Evolutionary conservation across 129 eudicot species (phyloP), one percentile per base, ranked within the genome.

Genomic region (Helianthus tuberosus): DNA sequence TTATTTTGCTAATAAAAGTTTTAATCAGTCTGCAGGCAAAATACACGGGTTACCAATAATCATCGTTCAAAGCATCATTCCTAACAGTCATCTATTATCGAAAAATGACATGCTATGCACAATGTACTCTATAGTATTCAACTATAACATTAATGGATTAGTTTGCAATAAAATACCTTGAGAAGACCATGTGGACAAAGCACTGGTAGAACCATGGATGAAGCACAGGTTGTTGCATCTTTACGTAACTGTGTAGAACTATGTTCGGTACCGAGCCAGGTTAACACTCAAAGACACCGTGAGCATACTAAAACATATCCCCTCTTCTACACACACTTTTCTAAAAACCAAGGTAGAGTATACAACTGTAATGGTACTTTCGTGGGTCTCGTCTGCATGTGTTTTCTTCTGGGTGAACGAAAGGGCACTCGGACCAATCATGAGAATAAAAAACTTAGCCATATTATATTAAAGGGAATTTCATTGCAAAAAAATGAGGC

Each of bases 371-470:
- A 50, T 91, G 97, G 79, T 66, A 91, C 82, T 91, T 91, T 43
- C 97, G 57, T 3, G 97, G 97, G 68, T 91, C 97, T 50, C 97
- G 72, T 66, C 97, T 81, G 15, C 97, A 86, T 2, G 97, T 96
- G 53, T 91, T 91, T 64, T 91, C 97, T 0, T 96, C 96, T n/a
- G 97, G 97, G 52, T 91, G 97, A 69, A 91, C 97, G 83, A 91
- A 91, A 3, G 97, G 96, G 64, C 97, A 91, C 75, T 91, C 97
- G 0, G 97, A 88, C 97, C 97, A 91, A 68, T 91, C 97, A 72
- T 91, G 97, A 3, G 97, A 91, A 61, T 88, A 91, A 3, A n/a
- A n/a, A n/a, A n/a, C n/a, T n/a, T n/a, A 3, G 97, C 97, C 55
- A 20, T 20, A n/a, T n/a, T n/a, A n/a, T n/a, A n/a, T n/a, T n/a